Conservation (phyloP, 495 filamentous ascomycete species). For the Diplogelasinospora grovesii region DNA sequence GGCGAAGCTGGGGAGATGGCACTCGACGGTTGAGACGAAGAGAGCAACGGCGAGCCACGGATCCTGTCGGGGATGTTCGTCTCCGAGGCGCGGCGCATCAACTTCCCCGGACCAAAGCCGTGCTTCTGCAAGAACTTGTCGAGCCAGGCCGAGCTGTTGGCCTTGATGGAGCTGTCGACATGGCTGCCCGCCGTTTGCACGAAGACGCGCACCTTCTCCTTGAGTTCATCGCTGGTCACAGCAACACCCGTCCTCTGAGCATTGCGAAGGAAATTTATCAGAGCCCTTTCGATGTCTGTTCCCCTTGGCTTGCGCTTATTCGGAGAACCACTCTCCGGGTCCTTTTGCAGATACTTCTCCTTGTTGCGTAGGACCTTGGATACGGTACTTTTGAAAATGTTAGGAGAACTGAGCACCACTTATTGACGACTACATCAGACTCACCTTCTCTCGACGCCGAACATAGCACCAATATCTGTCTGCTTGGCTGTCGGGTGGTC, state of each 20-base stretch:
- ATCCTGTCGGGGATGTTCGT: constrained; percentile 55
- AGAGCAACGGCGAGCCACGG: constrained; percentile 45
- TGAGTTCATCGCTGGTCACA: constrained; percentile 76
- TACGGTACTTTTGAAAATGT: constrained; percentile 64
- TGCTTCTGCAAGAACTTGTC: constrained; percentile 98
- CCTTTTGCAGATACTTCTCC: constrained; percentile 88
- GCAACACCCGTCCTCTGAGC: constrained; percentile 68
- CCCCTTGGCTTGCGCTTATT: constrained; percentile 91
- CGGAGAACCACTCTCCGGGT: constrained; percentile 82
- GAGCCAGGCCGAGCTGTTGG: constrained; percentile 72
- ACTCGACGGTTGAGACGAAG: constrained; percentile 59
- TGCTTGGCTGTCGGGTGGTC: constrained; percentile 94
- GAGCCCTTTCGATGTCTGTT: constrained; percentile 90
- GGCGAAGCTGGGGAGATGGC: constrained; percentile 72
- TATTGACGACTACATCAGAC: constrained; percentile 10
- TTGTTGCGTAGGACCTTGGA: constrained; percentile 96
- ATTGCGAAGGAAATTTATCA: constrained; percentile 82
- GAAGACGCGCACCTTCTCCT: constrained; percentile 83
- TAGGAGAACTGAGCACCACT: too few species aligned
- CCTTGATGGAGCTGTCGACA: constrained; percentile 65
- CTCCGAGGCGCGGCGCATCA: constrained; percentile 65
- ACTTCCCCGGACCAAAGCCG: constrained; percentile 56
- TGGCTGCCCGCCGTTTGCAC: constrained; percentile 66
- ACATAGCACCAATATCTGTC: constrained; percentile 93
- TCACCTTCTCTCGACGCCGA: constrained; percentile 98